Evolutionary conservation across 352 stramenopile species (phyloP).

Genomic region (Globisporangium sylvaticum): DNA sequence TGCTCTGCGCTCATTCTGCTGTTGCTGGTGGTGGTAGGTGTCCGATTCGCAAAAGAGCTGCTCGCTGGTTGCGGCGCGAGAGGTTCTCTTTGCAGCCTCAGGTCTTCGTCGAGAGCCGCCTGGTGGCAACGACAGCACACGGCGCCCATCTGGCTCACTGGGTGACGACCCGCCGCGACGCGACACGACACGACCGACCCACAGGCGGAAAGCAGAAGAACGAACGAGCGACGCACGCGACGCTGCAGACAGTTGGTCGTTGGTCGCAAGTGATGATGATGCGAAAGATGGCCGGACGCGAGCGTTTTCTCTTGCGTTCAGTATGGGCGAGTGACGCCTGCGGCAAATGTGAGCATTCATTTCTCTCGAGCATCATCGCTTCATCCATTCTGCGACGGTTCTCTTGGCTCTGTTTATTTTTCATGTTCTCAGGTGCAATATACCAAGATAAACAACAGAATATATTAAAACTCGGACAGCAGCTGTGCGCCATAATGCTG

Average conservation of each 20-base stretch:
- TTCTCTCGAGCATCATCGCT: background rate
- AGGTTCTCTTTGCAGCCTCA: slow-evolving; percentile 17
- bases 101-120: slow-evolving; percentile 52
- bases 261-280: background rate
- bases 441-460: background rate
- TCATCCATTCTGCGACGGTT: background rate
- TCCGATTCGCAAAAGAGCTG: background rate
- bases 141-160: slow-evolving; percentile 41
- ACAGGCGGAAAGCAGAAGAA: background rate
- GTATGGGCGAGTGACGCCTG: background rate
- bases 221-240: background rate
- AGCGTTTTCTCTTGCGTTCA: slow-evolving; percentile 5
- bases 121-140: slow-evolving; percentile 71
- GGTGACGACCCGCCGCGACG: background rate
- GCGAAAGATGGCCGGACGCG: background rate
- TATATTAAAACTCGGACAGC: background rate
- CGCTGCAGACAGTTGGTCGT: background rate
- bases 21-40: background rate
- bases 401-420: background rate
- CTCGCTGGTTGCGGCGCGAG: background rate
- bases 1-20: slow-evolving; percentile 11
- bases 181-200: background rate
- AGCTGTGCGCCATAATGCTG: background rate
- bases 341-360: background rate
- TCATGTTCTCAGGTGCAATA: background rate